These are phyloP conservation scores for Pedinophyceae sp. DNA, from an alignment of 139 green algal genomes.

Conservation along the genomic window DNA sequence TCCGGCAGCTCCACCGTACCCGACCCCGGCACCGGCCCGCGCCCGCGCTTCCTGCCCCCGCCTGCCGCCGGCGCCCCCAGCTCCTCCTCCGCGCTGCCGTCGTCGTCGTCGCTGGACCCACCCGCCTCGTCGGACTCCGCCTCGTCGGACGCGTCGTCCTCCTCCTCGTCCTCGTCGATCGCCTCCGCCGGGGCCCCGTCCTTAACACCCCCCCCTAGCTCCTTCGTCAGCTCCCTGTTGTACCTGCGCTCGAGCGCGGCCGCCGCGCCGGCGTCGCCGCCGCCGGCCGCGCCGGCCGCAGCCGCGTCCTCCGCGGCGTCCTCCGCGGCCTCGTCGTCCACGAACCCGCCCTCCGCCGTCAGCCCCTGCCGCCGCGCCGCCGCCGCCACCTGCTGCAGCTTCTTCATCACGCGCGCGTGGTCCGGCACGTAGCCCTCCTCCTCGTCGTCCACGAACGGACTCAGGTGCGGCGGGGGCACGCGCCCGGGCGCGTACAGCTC, in stretches of 20 bases:
- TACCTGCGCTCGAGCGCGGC: too few relatives aligned
- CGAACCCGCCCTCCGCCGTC: too few relatives aligned
- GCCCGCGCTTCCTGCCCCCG: neutral
- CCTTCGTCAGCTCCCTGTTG: neutral
- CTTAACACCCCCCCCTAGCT: neutral
- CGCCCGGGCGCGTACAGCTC: conserved; percentile 62
- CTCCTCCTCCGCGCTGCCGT: too few relatives aligned
- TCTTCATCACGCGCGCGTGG: conserved; percentile 55
- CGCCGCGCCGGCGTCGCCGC: too few relatives aligned
- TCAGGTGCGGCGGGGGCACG: conserved; percentile 83
- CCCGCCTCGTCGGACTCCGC: neutral
- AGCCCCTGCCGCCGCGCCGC: conserved; percentile 4
- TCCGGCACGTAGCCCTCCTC: conserved; percentile 90
- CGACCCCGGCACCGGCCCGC: too few relatives aligned
- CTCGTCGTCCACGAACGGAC: conserved; percentile 83
- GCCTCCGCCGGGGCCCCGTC: neutral
- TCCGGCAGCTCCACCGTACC: neutral
- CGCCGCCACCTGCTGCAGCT: conserved; percentile 38
- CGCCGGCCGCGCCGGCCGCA: too few relatives aligned
- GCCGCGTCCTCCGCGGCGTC: too few relatives aligned
- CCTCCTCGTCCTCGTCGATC: too few relatives aligned
- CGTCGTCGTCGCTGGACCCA: too few relatives aligned
- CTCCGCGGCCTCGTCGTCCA: too few relatives aligned
- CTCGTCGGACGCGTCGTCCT: neutral
- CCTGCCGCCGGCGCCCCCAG: neutral